Evolutionary conservation across 305 asterid genomes (phyloP).

Genomic region (Euphrasia arctica): DNA sequence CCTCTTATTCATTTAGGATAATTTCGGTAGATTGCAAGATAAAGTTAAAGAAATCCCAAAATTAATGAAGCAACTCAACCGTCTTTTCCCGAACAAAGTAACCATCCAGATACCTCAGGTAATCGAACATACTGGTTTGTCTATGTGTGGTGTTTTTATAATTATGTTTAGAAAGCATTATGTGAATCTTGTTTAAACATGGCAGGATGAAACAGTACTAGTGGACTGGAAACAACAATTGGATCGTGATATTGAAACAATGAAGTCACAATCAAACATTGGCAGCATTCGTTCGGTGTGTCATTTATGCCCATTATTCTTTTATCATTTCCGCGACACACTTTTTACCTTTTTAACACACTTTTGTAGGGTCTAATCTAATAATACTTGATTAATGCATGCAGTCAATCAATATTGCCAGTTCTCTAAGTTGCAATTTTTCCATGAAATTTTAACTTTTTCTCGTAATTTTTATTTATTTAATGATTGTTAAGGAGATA

Average conservation of each 20-base stretch:
- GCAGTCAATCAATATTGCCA: too few species aligned
- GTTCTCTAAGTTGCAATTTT: too few species aligned
- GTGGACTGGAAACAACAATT: slow-evolving; percentile 39
- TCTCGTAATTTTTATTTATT: background rate
- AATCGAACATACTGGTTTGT: background rate
- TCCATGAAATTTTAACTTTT: background rate
- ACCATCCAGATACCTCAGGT: slow-evolving; percentile 51
- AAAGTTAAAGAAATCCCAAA: slow-evolving; percentile 47
- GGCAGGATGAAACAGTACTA: slow-evolving; percentile 46
- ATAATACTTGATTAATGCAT: too few species aligned
- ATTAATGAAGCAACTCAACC: slow-evolving; percentile 48
- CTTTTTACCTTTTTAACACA: background rate
- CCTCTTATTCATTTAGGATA: slow-evolving; percentile 36
- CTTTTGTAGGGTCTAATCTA: too few species aligned
- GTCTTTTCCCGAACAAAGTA: slow-evolving; percentile 58
- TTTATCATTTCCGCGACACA: too few species aligned
- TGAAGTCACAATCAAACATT: background rate
- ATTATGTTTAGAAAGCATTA: background rate
- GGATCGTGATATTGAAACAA: slow-evolving; percentile 32
- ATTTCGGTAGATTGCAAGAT: slow-evolving; percentile 52
- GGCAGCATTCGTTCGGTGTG: background rate
- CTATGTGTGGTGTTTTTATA: background rate
- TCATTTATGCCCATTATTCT: background rate
- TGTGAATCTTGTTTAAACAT: background rate
- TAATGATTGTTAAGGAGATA: background rate